phyloP scores from a whole-genome alignment of 1,284 basidiomycete genomes.

The Puccinia polysora region DNA sequence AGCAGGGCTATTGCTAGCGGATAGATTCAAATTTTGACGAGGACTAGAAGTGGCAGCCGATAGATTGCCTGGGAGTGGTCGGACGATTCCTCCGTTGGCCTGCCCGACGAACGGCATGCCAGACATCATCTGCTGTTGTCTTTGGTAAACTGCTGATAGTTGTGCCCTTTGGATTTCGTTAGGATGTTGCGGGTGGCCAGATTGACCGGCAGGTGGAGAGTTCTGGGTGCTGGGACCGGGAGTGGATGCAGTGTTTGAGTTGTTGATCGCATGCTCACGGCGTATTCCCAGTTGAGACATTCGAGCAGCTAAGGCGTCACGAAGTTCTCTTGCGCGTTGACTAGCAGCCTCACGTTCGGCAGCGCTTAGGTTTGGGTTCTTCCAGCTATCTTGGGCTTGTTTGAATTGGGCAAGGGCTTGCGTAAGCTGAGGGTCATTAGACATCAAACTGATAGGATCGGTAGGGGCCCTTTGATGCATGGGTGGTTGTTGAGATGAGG shows the following conservation, averaged over 20 bases:
- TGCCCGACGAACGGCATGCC: slow-evolving; percentile 18
- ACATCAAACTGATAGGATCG: neutral
- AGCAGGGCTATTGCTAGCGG: slow-evolving; percentile 22
- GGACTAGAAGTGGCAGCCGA: slow-evolving; percentile 26
- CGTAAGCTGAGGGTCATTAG: slow-evolving; percentile 10
- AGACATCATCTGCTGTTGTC: slow-evolving; percentile 41
- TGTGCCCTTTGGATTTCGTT: slow-evolving; percentile 40
- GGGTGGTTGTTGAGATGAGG: neutral
- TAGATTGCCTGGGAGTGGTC: slow-evolving; percentile 9
- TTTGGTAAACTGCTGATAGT: slow-evolving; percentile 30
- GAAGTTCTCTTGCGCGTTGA: slow-evolving; percentile 15
- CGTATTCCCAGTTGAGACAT: slow-evolving; percentile 26
- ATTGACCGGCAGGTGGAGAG: slow-evolving; percentile 17
- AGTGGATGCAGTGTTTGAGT: slow-evolving; percentile 11
- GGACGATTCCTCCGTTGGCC: neutral
- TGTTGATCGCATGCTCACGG: neutral
- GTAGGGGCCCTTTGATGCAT: neutral
- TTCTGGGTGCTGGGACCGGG: neutral
- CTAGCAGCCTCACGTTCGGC: slow-evolving; percentile 31
- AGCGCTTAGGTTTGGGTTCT: slow-evolving; percentile 4
- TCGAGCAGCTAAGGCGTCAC: slow-evolving; percentile 14
- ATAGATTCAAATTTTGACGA: slow-evolving; percentile 31
- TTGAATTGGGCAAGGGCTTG: slow-evolving; percentile 14
- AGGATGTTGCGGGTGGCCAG: slow-evolving; percentile 35
- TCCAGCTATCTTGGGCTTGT: slow-evolving; percentile 21